phyloP scores from a whole-genome alignment of 2,329 filamentous ascomycete species.

The Phialocephala subalpina region DNA sequence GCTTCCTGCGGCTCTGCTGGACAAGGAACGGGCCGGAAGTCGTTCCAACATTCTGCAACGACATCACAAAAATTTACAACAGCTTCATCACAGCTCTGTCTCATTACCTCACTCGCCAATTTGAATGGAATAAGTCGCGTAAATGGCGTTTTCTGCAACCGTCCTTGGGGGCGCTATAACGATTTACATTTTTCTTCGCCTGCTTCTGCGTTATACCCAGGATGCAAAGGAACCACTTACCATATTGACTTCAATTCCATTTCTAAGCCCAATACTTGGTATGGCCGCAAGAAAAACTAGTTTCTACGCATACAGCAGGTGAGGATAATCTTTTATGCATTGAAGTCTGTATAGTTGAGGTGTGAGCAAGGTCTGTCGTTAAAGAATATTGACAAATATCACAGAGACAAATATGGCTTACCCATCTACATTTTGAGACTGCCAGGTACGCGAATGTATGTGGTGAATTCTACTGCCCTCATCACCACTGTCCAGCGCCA shows the following conservation, averaged over 20 bases:
- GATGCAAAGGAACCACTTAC: constrained; percentile 18
- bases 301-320: constrained; percentile 24
- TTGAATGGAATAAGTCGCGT: too few species aligned
- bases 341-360: too few species aligned
- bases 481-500: constrained; percentile 50
- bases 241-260: constrained; percentile 19
- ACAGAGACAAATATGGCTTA: constrained; percentile 20
- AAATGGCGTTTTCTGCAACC: too few species aligned
- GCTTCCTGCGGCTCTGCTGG: too few species aligned
- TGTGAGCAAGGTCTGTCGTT: too few species aligned
- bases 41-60: too few species aligned
- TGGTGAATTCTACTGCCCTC: constrained; percentile 48
- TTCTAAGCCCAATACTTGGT: constrained; percentile 21
- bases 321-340: not conserved
- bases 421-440: constrained; percentile 52
- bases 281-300: constrained; percentile 18
- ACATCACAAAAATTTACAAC: too few species aligned
- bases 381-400: not conserved
- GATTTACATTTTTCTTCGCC: constrained; percentile 13
- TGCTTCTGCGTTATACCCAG: constrained; percentile 13
- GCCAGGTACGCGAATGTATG: constrained; percentile 51
- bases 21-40: too few species aligned
- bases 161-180: not conserved
- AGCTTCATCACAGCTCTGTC: too few species aligned
- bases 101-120: too few species aligned